Conservation (phyloP, 2,329 filamentous ascomycete genomes). For the Penicillium sp. region DNA sequence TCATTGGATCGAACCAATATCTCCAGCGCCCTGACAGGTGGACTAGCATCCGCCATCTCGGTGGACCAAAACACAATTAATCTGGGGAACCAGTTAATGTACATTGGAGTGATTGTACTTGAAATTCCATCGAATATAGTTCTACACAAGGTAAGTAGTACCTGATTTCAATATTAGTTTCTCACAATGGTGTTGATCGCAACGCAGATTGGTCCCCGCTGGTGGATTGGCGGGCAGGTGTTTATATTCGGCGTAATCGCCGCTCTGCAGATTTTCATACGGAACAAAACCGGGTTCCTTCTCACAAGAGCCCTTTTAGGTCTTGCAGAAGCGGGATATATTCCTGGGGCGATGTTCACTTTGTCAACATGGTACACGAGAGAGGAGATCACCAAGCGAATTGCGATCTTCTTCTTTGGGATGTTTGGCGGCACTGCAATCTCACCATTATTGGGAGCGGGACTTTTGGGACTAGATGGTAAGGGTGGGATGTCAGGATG, state of each 20-base stretch:
- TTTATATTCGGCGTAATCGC: conserved; percentile 51
- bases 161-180: not conserved
- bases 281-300: conserved; percentile 47
- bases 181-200: not conserved
- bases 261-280: conserved; percentile 47
- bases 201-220: conserved; percentile 44
- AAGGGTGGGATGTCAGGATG: conserved; percentile 46
- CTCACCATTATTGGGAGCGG: conserved; percentile 51
- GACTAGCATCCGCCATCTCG: conserved; percentile 46
- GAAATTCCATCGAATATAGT: conserved; percentile 55
- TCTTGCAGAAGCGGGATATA: conserved; percentile 53
- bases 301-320: conserved; percentile 48
- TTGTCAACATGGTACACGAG: conserved; percentile 54
- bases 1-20: conserved; percentile 57
- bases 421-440: conserved; percentile 55
- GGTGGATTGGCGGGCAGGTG: conserved; percentile 53
- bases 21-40: conserved; percentile 52
- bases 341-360: conserved; percentile 53
- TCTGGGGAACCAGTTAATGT: conserved; percentile 56
- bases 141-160: conserved; percentile 19
- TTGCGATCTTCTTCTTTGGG: conserved; percentile 55
- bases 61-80: conserved; percentile 52
- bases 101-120: conserved; percentile 50
- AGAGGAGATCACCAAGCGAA: conserved; percentile 47
- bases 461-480: conserved; percentile 48